These are phyloP conservation scores for Silene conica DNA, from an alignment of 148 eudicot species.

Conservation along the genomic window DNA sequence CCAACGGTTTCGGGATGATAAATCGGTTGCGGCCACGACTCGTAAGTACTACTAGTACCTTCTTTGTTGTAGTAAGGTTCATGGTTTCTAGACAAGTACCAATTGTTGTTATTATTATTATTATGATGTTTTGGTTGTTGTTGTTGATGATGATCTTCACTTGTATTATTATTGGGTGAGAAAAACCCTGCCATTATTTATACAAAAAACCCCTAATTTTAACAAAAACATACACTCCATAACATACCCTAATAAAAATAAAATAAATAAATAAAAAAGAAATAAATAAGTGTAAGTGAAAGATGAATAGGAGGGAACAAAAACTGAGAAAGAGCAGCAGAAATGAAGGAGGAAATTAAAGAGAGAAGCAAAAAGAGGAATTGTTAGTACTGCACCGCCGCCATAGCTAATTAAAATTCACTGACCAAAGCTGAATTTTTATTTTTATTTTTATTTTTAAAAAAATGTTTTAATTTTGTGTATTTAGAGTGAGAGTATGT, in stretches of 20 bases:
- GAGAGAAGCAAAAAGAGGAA: slow-evolving; percentile 6
- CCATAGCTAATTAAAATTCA: slow-evolving; percentile 22
- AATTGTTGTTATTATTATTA: background rate
- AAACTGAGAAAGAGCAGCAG: slow-evolving; percentile 20
- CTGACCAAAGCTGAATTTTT: background rate
- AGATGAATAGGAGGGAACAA: slow-evolving; percentile 12
- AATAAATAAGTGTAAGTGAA: background rate
- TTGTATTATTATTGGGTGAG: slow-evolving; percentile 10
- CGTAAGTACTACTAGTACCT: background rate
- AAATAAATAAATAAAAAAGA: background rate
- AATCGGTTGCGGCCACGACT: slow-evolving; percentile 8
- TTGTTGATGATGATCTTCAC: background rate
- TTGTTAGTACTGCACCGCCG: slow-evolving; percentile 31
- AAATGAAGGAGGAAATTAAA: background rate
- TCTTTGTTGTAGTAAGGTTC: background rate
- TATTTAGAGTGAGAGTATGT: background rate
- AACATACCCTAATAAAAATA: slow-evolving; percentile 11
- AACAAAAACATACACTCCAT: slow-evolving; percentile 20
- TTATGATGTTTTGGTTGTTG: background rate
- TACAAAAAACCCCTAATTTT: background rate
- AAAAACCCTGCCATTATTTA: slow-evolving; percentile 28
- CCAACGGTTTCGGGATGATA: background rate
- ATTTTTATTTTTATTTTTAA: too few species aligned
- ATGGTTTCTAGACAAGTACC: slow-evolving; percentile 7
- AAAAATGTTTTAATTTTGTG: too few species aligned